Base-by-base conservation (phyloP, 371 early-diverging fungal genomes). In the Apophysomyces variabilis region DNA sequence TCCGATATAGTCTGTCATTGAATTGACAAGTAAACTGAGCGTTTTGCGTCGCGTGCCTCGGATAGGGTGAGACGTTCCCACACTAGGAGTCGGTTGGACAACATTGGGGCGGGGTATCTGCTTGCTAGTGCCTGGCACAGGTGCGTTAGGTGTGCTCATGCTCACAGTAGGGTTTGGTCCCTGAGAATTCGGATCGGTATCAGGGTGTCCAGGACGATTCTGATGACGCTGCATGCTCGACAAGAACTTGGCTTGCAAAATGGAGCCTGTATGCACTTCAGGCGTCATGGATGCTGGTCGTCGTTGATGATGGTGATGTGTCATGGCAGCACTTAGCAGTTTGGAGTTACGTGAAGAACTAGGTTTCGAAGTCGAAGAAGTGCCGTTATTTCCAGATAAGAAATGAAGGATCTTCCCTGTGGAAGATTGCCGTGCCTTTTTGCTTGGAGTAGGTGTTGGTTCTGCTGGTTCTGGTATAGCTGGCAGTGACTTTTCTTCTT, bases 11-110 rank as follows among this genome's bases (percentile, higher is more conserved):
- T 78, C 70, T 7, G 76, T 66, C 66, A 80, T 56, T 37, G 84
- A 76, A 57, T 79, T 84, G 50, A 85, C 86, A 9, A 85, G 57
- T 16, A 87, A 67, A 62, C 84, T 84, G 4, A 85, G 65, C 0
- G 87, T 84, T 72, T 87, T 87, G 66, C 85, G 75, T 45, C 87
- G 71, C 54, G 84, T 83, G 44, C 83, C 83, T 60, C 85, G 71
- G 18, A 72, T 70, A 6, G 74, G 61, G 12, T 67, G 71, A 5
- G 73, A 62, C 7, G 72, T 62, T 6, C 70, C 67, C n/a, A 67
- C 66, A 43, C 60, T 14, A 64, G 47, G 56, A 68, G 61, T 58
- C 64, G 58, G 54, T 66, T 59, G 64, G 69, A 57, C 61, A 58
- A 39, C 61, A 65, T 39, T 68, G 67, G 7, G 43, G 26, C 67